phyloP scores from a whole-genome alignment of 1,139 yeast species.

The Taphrina sp. region DNA sequence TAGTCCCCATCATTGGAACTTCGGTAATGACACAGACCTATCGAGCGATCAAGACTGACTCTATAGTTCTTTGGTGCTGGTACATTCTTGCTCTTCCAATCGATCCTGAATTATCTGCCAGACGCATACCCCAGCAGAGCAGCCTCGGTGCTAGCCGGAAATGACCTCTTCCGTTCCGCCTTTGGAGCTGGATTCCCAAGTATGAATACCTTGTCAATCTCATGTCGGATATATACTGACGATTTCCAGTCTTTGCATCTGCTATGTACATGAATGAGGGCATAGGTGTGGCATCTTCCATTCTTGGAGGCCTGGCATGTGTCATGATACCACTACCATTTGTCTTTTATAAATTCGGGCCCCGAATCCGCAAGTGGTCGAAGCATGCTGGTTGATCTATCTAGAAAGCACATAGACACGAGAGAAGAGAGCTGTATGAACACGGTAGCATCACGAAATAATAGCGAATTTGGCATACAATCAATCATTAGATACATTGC shows the following conservation, averaged over 20 bases:
- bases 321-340: constrained; percentile 67
- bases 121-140: constrained; percentile 68
- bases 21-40: too few species aligned
- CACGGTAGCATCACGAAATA: too few species aligned
- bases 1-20: constrained; percentile 72
- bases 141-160: constrained; percentile 80
- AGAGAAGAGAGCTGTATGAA: too few species aligned
- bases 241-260: constrained; percentile 61
- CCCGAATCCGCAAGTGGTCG: constrained; percentile 18
- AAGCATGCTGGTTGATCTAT: constrained; percentile 23
- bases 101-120: constrained; percentile 60
- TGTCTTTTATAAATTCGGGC: constrained; percentile 54
- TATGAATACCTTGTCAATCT: too few species aligned
- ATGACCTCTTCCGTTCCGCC: constrained; percentile 53
- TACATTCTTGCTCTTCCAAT: constrained; percentile 48
- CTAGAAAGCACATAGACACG: too few species aligned
- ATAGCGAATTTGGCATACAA: too few species aligned
- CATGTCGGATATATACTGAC: too few species aligned
- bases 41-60: too few species aligned
- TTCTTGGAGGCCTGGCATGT: constrained; percentile 55
- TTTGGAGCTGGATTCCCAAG: constrained; percentile 62
- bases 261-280: constrained; percentile 58
- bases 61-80: constrained; percentile 74
- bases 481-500: too few species aligned
- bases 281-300: constrained; percentile 42